phyloP scores from a whole-genome alignment of 441 rosid genomes.

The Aquilaria agallochum region DNA sequence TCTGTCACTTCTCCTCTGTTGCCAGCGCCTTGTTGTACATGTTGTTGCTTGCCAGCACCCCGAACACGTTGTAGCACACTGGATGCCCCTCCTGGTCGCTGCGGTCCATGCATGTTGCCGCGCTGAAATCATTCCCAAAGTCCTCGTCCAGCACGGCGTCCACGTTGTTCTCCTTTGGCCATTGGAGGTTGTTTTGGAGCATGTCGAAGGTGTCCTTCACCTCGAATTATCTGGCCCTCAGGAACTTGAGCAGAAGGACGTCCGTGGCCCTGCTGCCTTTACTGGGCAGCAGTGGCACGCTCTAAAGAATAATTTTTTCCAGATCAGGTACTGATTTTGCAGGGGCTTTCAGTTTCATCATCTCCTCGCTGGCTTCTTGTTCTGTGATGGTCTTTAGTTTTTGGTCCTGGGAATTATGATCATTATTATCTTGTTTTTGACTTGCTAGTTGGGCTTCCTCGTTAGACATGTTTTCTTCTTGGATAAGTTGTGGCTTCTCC shows the following conservation, averaged over 20 bases:
- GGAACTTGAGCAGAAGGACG: too few species aligned
- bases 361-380: constrained; percentile 2
- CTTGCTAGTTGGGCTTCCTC: not conserved
- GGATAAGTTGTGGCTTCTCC: too few species aligned
- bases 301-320: constrained; percentile 29
- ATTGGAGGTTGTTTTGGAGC: constrained; percentile 38
- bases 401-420: not conserved
- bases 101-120: constrained; percentile 32
- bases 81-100: constrained; percentile 45
- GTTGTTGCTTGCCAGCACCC: constrained; percentile 25
- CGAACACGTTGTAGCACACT: not conserved
- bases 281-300: constrained; percentile 33
- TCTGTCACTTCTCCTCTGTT: constrained; percentile 29
- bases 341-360: too few species aligned
- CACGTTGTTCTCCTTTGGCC: constrained; percentile 43
- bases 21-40: constrained; percentile 28
- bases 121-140: not conserved
- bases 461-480: too few species aligned
- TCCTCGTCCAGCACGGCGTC: not conserved
- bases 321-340: constrained; percentile 23
- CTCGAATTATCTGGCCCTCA: too few species aligned
- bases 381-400: not conserved
- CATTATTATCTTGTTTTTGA: not conserved
- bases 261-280: too few species aligned
- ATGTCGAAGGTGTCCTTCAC: constrained; percentile 19